Percentiles rank a stretch among this genome's conserved stretches.
phyloP scores from a whole-genome alignment of 1,284 basidiomycete genomes.

The Pascua sp. region DNA sequence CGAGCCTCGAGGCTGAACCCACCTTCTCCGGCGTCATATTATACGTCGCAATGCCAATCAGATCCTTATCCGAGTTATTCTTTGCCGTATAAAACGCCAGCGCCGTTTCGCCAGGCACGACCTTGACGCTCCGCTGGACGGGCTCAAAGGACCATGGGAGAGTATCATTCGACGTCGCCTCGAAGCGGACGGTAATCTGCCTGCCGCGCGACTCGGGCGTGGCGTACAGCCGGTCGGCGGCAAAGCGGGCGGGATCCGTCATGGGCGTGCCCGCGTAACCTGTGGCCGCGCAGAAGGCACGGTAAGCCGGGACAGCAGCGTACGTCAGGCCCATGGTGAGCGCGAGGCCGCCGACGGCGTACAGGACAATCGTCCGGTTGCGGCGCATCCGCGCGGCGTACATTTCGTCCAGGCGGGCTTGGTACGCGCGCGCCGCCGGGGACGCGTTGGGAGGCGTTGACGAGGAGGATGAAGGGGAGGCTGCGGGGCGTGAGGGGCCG shows the following conservation, averaged over 20 bases:
- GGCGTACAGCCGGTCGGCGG: conserved; percentile 75
- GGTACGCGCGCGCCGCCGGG: too few relatives aligned
- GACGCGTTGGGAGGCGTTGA: too few relatives aligned
- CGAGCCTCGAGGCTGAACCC: conserved; percentile 10
- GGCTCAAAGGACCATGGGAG: conserved; percentile 93
- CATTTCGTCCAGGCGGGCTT: neutral
- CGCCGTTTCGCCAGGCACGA: conserved; percentile 92
- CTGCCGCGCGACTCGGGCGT: conserved; percentile 61
- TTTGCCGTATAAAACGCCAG: conserved; percentile 95
- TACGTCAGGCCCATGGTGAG: conserved; percentile 81
- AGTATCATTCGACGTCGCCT: conserved; percentile 82
- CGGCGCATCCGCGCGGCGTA: conserved; percentile 35
- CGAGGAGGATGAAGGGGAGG: too few relatives aligned
- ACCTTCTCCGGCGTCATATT: conserved; percentile 65
- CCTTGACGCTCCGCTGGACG: conserved; percentile 82
- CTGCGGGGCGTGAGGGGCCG: too few relatives aligned
- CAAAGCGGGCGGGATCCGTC: conserved; percentile 74
- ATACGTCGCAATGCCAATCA: conserved; percentile 98
- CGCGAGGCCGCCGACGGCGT: conserved; percentile 58
- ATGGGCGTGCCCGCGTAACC: conserved; percentile 95
- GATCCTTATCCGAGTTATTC: conserved; percentile 78
- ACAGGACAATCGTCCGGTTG: conserved; percentile 38
- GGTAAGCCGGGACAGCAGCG: conserved; percentile 93
- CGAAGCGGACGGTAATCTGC: conserved; percentile 87
- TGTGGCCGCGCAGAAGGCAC: conserved; percentile 95